phyloP scores from a whole-genome alignment of 2,329 filamentous ascomycete species.

The Cordyceps tenuipes region DNA sequence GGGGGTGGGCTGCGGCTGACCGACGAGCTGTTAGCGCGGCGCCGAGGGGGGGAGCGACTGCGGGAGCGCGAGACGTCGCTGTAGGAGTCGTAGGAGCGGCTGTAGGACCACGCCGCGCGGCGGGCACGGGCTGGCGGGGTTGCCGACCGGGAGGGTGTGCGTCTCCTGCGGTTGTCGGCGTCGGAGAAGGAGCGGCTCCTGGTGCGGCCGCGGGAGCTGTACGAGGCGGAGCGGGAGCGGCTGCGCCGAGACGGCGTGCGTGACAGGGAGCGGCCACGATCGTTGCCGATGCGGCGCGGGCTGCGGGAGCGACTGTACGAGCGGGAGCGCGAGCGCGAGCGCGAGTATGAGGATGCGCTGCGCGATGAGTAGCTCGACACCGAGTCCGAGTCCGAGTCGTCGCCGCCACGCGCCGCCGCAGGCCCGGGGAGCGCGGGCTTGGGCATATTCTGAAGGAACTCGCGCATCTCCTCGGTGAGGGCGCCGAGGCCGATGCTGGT shows the following conservation, averaged over 20 bases:
- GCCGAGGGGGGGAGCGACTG: background rate
- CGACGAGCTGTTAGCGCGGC: constrained; percentile 4
- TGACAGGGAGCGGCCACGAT: constrained; percentile 22
- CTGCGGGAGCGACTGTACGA: constrained; percentile 23
- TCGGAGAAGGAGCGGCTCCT: background rate
- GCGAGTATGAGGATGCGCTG: constrained; percentile 49
- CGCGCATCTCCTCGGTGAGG: constrained; percentile 91
- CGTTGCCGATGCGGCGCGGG: constrained; percentile 14
- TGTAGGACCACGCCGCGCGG: background rate
- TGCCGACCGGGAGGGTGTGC: background rate
- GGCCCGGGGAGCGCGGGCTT: constrained; percentile 71
- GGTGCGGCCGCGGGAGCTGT: constrained; percentile 31
- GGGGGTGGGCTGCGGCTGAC: background rate
- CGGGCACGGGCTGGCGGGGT: background rate
- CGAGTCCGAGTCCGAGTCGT: constrained; percentile 59
- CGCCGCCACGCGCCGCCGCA: constrained; percentile 29
- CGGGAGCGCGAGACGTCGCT: constrained; percentile 6
- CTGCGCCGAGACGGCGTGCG: constrained; percentile 21
- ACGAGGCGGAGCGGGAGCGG: constrained; percentile 26
- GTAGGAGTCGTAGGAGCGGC: constrained; percentile 9
- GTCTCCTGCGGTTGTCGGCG: background rate
- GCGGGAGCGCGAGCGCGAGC: constrained; percentile 35
- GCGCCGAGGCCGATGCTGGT: constrained; percentile 95
- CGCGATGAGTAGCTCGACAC: constrained; percentile 75
- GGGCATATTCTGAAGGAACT: constrained; percentile 79